These are phyloP conservation scores for Garcia nutans DNA, from an alignment of 345 rosid genomes.

Conservation along the genomic window DNA sequence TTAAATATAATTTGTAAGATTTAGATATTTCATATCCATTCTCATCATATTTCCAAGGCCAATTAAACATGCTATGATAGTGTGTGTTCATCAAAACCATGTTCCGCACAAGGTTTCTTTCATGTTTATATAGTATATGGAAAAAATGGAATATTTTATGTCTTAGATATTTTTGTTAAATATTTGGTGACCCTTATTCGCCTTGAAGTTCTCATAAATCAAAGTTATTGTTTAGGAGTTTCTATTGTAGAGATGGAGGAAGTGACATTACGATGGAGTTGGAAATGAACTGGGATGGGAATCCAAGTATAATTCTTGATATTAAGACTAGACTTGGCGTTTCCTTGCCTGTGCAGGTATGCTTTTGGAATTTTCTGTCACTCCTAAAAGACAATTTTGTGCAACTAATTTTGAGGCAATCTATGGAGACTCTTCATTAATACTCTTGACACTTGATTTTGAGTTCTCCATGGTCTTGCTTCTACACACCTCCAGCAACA, in stretches of 20 bases:
- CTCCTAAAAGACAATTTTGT: neutral
- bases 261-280: conserved; percentile 37
- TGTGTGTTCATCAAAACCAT: neutral
- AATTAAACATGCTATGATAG: no score
- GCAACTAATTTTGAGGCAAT: neutral
- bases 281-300: conserved; percentile 44
- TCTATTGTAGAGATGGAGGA: conserved; percentile 29
- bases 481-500: neutral
- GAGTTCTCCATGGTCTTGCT: neutral
- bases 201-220: conserved; percentile 8
- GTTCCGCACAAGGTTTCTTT: neutral
- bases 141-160: neutral
- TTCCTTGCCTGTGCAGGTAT: conserved; percentile 40
- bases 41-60: no score
- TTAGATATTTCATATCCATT: no score
- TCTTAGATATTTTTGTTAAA: neutral
- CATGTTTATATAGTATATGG: no score
- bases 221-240: conserved; percentile 25
- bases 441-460: neutral
- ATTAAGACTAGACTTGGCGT: conserved; percentile 36
- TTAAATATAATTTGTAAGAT: no score
- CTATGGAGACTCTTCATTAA: neutral
- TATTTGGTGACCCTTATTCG: neutral
- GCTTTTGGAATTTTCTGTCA: neutral
- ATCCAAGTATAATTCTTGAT: conserved; percentile 36